Percentiles rank a stretch among this genome's conserved stretches.
Conservation (phyloP, 768 basidiomycete genomes). For the Fomitopsis serialis region DNA sequence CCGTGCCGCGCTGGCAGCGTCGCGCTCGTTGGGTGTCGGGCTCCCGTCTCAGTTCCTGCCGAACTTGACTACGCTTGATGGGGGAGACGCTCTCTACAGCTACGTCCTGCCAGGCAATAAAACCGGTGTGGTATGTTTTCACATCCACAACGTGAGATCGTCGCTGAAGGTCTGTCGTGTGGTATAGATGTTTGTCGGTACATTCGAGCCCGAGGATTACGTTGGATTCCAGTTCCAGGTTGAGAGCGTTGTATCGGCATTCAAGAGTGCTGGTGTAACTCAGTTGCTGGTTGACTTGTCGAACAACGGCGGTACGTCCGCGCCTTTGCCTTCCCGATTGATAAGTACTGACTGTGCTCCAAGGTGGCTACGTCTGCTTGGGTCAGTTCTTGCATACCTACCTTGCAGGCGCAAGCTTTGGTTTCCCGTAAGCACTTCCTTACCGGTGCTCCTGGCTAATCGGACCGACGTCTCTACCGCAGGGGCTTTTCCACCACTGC, state of each 20-base stretch:
- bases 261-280: slow-evolving; percentile 43
- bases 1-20: slow-evolving; percentile 36
- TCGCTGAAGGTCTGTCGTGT: background rate
- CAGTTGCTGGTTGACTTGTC: slow-evolving; percentile 53
- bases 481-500: slow-evolving; percentile 54
- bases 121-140: slow-evolving; percentile 57
- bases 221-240: slow-evolving; percentile 47
- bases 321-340: background rate
- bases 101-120: slow-evolving; percentile 49
- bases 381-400: slow-evolving; percentile 56
- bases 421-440: slow-evolving; percentile 51
- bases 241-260: slow-evolving; percentile 36
- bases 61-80: slow-evolving; percentile 37
- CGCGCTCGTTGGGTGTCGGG: slow-evolving; percentile 27
- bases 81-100: slow-evolving; percentile 47
- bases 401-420: slow-evolving; percentile 44
- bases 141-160: background rate
- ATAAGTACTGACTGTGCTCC: background rate
- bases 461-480: too few species aligned
- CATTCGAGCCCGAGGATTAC: slow-evolving; percentile 45
- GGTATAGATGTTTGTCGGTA: slow-evolving; percentile 53
- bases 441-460: too few species aligned
- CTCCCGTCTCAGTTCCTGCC: slow-evolving; percentile 48
- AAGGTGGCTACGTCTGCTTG: slow-evolving; percentile 59
- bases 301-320: slow-evolving; percentile 64